Evolutionary conservation across 176 grass and related monocot genomes (phyloP).

Genomic region (Zea luxurians): DNA sequence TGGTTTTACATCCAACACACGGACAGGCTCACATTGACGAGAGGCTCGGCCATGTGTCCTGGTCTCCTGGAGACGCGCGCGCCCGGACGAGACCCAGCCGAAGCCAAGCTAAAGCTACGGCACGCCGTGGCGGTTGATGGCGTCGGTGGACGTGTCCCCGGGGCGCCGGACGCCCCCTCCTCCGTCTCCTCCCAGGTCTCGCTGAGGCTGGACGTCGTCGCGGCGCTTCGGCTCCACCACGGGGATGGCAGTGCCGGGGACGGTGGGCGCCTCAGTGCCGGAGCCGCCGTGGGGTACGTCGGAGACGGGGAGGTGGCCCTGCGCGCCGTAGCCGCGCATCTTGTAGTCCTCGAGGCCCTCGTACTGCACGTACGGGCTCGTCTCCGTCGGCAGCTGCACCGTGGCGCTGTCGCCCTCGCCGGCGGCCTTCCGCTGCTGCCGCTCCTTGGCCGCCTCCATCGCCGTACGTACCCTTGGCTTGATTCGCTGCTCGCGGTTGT

Average conservation of each 20-base stretch:
- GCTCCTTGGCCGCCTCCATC: constrained; percentile 48
- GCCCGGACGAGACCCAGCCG: neutral
- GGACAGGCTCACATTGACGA: too few relatives aligned
- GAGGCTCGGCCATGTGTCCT: too few relatives aligned
- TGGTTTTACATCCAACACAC: too few relatives aligned
- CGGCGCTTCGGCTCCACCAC: neutral
- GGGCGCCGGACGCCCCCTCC: neutral
- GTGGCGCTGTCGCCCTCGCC: constrained; percentile 8
- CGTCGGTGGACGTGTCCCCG: constrained; percentile 24
- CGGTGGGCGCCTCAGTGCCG: constrained; percentile 62
- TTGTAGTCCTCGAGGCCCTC: constrained; percentile 74
- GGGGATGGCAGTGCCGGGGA: constrained; percentile 50
- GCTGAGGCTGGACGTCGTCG: constrained; percentile 19
- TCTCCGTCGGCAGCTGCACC: constrained; percentile 62
- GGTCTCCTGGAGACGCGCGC: too few relatives aligned
- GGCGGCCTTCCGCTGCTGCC: constrained; percentile 4
- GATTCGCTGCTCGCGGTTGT: neutral
- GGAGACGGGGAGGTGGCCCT: constrained; percentile 61
- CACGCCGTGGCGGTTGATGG: constrained; percentile 49
- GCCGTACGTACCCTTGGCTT: neutral
- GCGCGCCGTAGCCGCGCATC: constrained; percentile 65
- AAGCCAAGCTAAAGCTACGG: constrained; percentile 19
- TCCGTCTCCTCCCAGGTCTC: neutral
- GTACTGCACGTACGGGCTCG: constrained; percentile 81
- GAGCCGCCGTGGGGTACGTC: constrained; percentile 45